Conservation (phyloP, 805 yeast genomes). For the Starmerella scarabaei region DNA sequence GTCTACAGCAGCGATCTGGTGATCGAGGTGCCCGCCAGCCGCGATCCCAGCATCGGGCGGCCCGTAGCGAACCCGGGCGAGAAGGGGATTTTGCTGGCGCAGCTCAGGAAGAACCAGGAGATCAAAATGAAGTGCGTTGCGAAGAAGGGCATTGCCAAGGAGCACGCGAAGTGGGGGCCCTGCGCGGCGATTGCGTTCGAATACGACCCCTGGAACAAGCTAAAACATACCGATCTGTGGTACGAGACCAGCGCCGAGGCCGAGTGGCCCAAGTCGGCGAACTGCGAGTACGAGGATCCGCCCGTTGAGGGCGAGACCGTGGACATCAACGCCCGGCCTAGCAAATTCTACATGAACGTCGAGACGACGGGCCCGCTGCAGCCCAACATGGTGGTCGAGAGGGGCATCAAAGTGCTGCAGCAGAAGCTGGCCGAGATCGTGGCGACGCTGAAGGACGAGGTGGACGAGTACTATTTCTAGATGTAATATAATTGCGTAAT, state of each 20-base stretch:
- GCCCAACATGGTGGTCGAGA: conserved; percentile 77
- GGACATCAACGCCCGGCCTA: conserved; percentile 73
- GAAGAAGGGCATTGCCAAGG: conserved; percentile 92
- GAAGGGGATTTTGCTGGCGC: conserved; percentile 76
- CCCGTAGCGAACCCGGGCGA: conserved; percentile 64
- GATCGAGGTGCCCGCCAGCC: conserved; percentile 32
- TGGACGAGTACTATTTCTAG: no score
- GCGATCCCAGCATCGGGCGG: conserved; percentile 45
- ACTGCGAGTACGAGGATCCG: conserved; percentile 92
- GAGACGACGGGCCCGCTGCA: conserved; percentile 85
- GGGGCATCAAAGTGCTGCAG: conserved; percentile 75
- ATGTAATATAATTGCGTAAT: not conserved
- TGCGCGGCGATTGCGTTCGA: conserved; percentile 92
- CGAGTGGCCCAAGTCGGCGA: conserved; percentile 88
- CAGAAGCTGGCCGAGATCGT: conserved; percentile 81
- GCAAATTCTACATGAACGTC: conserved; percentile 70
- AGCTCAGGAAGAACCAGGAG: conserved; percentile 85
- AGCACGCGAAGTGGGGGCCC: conserved; percentile 98
- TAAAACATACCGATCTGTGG: conserved; percentile 94
- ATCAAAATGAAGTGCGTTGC: conserved; percentile 83
- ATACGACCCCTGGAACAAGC: conserved; percentile 97
- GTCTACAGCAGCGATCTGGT: conserved; percentile 75
- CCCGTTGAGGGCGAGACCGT: conserved; percentile 78
- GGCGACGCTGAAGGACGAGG: conserved; percentile 53
- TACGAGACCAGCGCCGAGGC: conserved; percentile 73